Conservation (phyloP, 306 rosid species). For the Cucumis melo region DNA sequence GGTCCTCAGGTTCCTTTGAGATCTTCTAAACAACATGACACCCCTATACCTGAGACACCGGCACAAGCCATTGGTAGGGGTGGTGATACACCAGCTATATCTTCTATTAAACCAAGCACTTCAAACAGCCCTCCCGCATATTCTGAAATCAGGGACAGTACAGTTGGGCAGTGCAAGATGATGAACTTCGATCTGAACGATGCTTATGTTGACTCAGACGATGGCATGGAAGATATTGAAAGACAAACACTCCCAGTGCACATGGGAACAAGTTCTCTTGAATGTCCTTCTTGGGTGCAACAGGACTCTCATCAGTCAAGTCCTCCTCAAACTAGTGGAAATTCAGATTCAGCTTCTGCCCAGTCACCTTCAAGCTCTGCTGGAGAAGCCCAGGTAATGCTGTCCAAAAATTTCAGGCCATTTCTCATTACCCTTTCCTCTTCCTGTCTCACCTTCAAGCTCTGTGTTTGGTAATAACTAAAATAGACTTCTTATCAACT, state of each 20-base stretch:
- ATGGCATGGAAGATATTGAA: constrained; percentile 50
- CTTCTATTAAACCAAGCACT: constrained; percentile 10
- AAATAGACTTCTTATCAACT: no score
- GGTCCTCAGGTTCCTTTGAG: constrained; percentile 15
- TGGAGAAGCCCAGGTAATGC: constrained; percentile 82
- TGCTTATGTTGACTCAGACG: constrained; percentile 71
- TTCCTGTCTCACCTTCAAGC: constrained; percentile 6
- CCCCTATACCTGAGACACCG: constrained; percentile 15
- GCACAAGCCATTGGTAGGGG: constrained; percentile 22
- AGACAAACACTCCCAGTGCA: constrained; percentile 44
- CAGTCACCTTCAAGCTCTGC: constrained; percentile 87
- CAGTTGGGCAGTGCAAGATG: constrained; percentile 44
- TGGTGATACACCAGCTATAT: constrained; percentile 18
- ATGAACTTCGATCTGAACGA: constrained; percentile 71
- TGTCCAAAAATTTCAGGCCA: not conserved
- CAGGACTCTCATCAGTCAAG: constrained; percentile 77
- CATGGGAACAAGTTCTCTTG: constrained; percentile 48
- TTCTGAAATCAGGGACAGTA: constrained; percentile 51
- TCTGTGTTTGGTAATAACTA: not conserved
- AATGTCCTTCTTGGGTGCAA: constrained; percentile 52
- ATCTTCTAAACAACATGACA: constrained; percentile 15
- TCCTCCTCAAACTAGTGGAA: constrained; percentile 89
- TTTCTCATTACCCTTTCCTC: not conserved
- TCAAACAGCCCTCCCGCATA: constrained; percentile 41
- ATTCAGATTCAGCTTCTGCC: constrained; percentile 86